phyloP scores from a whole-genome alignment of 179 eudicot species.

The Beta lomatogona region DNA sequence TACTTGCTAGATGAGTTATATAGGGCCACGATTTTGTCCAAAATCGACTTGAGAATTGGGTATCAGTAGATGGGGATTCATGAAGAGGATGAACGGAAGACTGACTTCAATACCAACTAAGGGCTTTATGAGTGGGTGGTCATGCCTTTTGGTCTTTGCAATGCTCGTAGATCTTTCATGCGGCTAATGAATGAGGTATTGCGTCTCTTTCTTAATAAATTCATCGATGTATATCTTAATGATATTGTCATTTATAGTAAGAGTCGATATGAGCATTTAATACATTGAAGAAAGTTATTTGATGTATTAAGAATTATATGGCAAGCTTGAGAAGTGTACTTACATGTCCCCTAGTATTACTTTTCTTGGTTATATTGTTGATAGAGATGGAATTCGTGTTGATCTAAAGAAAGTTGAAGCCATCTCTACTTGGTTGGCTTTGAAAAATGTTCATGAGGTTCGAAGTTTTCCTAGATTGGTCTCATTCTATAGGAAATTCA shows the following conservation, averaged over 20 bases:
- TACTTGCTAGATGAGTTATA: not conserved
- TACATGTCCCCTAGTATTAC: too few species aligned
- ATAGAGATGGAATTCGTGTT: too few species aligned
- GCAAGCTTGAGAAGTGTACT: not conserved
- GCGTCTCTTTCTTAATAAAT: not conserved
- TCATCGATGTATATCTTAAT: slow-evolving; percentile 1
- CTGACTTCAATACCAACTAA: too few species aligned
- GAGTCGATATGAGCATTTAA: not conserved
- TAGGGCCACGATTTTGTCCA: too few species aligned
- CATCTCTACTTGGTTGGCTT: not conserved
- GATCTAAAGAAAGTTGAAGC: not conserved
- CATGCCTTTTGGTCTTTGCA: not conserved
- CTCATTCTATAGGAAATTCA: not conserved
- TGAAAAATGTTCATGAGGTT: too few species aligned
- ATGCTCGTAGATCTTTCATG: slow-evolving; percentile 12
- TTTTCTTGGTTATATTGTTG: too few species aligned
- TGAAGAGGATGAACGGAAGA: too few species aligned
- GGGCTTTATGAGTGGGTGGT: not conserved
- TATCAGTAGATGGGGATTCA: too few species aligned
- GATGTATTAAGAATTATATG: not conserved
- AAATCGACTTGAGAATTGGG: too few species aligned
- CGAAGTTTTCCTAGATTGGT: too few species aligned
- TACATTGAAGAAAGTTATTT: not conserved
- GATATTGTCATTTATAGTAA: slow-evolving; percentile 6
- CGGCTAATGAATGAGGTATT: not conserved